These are phyloP conservation scores for Yamadazyma tumulicola DNA, from an alignment of 805 yeast genomes.

Conservation along the genomic window DNA sequence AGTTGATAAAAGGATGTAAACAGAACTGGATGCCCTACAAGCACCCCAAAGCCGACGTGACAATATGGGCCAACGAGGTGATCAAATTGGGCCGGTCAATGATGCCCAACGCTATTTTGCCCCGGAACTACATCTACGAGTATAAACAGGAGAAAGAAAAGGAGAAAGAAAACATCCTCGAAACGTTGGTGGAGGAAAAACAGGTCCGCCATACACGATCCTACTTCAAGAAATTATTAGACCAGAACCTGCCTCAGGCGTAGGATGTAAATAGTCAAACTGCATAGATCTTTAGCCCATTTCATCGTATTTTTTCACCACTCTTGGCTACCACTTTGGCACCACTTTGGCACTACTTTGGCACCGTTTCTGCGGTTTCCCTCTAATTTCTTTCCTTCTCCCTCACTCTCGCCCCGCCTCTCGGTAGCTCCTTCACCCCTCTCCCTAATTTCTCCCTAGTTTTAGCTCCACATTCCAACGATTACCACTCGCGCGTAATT, in stretches of 20 bases:
- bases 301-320: too few relatives aligned
- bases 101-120: constrained; percentile 50
- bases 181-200: constrained; percentile 22
- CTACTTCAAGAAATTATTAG: constrained; percentile 25
- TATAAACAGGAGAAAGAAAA: constrained; percentile 14
- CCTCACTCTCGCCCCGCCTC: too few relatives aligned
- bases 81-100: constrained; percentile 58
- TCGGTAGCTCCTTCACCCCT: too few relatives aligned
- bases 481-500: too few relatives aligned
- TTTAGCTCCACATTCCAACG: too few relatives aligned
- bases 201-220: constrained; percentile 40
- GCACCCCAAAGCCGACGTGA: constrained; percentile 48
- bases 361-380: too few relatives aligned
- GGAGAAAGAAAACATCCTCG: constrained; percentile 14
- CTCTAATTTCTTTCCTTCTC: too few relatives aligned
- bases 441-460: too few relatives aligned
- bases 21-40: constrained; percentile 60
- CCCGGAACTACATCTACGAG: constrained; percentile 33
- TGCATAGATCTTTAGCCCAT: too few relatives aligned
- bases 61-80: constrained; percentile 64
- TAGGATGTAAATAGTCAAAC: too few relatives aligned
- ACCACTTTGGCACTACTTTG: too few relatives aligned
- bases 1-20: constrained; percentile 65
- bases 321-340: too few relatives aligned
- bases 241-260: constrained; percentile 2